Evolutionary conservation across 306 rosid genomes (phyloP), one percentile per base, ranked within the genome.

Genomic region (Medicago ruthenica): DNA sequence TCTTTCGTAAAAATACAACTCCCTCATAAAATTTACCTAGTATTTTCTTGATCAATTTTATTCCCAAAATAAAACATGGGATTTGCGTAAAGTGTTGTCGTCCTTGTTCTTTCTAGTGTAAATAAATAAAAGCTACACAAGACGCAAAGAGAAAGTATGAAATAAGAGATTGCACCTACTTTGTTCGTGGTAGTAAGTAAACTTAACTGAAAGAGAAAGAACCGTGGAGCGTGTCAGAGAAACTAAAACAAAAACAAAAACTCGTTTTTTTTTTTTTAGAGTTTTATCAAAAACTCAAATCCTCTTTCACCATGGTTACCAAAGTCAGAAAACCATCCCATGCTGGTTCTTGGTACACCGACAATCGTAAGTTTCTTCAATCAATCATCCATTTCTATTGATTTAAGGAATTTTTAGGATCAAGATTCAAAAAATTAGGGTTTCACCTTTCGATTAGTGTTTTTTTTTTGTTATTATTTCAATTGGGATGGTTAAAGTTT

Each of bases 291-390:
- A 66, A 31, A 10, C 1, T 72, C 67, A 71, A 65, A 44, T 76
- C 65, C 40, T 75, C 67, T 34, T 70, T 77, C 44, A 77, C 77
- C 57, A 93, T 93, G 98, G 95, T 81, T 10, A 39, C 67, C 73
- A 83, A 75, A 57, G 47, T 79, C 66, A 77, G 98, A 77, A 89
- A 84, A 81, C 84, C 98, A 21, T 85, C 95, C 39, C 98, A 93
- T 76, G 97, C 93, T 45, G 98, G 98, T 80, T 89, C 95, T 39
- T 93, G 98, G 98, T 90, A 93, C 87, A 87, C 91, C 45, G 86
- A 86, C 78, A 83, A 93, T 72, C 89, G 98, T 93, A 83, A 89
- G 98, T 80, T 41, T 22, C 79, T 54, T 22, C 20, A 63, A 36
- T 0, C 27, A 17, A n/a, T 3, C 31, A 1, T 44, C 4, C 0